Evolutionary conservation across 1,139 yeast genomes (phyloP).

Genomic region (Starmera stellimalicola): DNA sequence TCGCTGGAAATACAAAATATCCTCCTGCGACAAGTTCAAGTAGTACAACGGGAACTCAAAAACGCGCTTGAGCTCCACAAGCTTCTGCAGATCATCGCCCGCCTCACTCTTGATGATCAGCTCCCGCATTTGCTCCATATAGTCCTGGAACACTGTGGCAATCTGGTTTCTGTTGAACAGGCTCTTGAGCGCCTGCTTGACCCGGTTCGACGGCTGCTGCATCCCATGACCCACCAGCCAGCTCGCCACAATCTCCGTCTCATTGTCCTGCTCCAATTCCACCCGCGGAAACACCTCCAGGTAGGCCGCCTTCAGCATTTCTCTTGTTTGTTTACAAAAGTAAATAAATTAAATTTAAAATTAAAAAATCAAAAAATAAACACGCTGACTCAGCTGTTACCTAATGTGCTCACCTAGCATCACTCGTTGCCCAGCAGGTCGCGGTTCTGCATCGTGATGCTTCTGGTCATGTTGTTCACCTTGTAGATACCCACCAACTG

Average conservation of each 20-base stretch:
- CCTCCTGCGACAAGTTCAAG: conserved; percentile 9
- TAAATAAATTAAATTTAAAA: background rate
- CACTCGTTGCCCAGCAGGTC: conserved; percentile 26
- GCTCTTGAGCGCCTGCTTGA: conserved; percentile 12
- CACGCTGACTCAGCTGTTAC: background rate
- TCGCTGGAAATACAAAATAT: conserved; percentile 10
- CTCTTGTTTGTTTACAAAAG: background rate
- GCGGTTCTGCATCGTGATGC: conserved; percentile 66
- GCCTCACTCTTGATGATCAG: conserved; percentile 5
- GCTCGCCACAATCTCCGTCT: conserved; percentile 11
- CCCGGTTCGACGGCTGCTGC: conserved; percentile 16
- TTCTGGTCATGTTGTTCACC: conserved; percentile 81
- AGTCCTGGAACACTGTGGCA: conserved; percentile 7
- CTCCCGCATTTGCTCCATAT: conserved; percentile 9
- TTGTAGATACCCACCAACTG: conserved; percentile 94
- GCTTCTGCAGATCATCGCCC: conserved; percentile 2
- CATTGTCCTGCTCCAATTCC: conserved; percentile 12
- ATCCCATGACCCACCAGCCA: conserved; percentile 17
- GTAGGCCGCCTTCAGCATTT: conserved; percentile 2
- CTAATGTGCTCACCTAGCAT: background rate
- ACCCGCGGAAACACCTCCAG: conserved; percentile 8
- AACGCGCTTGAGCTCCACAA: conserved; percentile 10
- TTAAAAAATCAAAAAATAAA: background rate
- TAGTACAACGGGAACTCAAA: conserved; percentile 14
- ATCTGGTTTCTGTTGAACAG: conserved; percentile 5